Conservation (phyloP, 345 rosid species). For the Firmiana major region DNA sequence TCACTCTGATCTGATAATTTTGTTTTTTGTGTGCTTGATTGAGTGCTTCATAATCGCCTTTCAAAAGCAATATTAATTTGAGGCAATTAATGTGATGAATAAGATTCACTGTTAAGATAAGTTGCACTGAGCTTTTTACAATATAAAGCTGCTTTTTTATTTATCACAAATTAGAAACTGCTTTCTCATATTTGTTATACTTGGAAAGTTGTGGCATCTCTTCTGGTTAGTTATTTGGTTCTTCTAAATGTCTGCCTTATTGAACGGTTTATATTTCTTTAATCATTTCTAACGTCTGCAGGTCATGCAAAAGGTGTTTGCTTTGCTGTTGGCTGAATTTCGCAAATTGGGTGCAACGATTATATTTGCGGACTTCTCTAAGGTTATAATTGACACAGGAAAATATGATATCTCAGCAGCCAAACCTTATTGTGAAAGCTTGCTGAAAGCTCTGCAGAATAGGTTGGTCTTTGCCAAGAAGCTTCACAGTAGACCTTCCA, state of each 20-base stretch:
- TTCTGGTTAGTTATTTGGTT: neutral
- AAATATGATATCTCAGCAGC: slow-evolving; percentile 69
- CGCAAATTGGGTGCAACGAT: slow-evolving; percentile 92
- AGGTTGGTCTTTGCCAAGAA: slow-evolving; percentile 44
- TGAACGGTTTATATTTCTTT: slow-evolving; percentile 10
- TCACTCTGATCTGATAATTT: neutral
- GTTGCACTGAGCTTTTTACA: neutral
- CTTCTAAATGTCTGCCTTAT: neutral
- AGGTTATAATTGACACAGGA: slow-evolving; percentile 82
- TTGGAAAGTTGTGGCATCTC: neutral
- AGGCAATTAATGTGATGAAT: slow-evolving; percentile 1
- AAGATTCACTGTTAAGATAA: neutral
- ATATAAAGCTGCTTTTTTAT: neutral
- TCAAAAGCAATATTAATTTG: neutral
- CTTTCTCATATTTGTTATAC: neutral
- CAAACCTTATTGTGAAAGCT: slow-evolving; percentile 80
- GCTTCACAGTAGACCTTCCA: neutral
- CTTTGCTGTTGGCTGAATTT: slow-evolving; percentile 81
- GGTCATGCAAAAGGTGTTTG: slow-evolving; percentile 99
- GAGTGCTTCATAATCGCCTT: neutral
- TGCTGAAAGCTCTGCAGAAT: slow-evolving; percentile 67
- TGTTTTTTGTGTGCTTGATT: neutral
- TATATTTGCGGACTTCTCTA: slow-evolving; percentile 86
- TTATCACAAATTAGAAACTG: neutral
- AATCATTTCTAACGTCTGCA: slow-evolving; percentile 21